phyloP scores from a whole-genome alignment of 306 rosid genomes.

The Acacia melanoxylon region DNA sequence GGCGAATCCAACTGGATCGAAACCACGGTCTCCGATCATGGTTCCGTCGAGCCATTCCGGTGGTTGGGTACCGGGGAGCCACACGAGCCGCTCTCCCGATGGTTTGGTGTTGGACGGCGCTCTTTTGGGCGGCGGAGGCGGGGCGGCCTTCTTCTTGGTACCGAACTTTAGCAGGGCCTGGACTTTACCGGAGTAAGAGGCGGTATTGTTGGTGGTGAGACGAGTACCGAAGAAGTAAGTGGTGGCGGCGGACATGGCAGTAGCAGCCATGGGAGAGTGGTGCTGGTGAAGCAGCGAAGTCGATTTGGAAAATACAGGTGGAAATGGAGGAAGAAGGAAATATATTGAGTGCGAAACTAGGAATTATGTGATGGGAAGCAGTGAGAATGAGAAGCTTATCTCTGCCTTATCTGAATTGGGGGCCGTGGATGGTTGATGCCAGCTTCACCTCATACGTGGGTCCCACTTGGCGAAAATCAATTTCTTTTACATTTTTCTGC shows the following conservation, averaged over 20 bases:
- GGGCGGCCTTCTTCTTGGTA: constrained; percentile 15
- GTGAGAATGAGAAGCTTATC: constrained; percentile 23
- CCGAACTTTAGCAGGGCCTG: constrained; percentile 44
- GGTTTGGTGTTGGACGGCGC: not conserved
- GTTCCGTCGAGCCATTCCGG: constrained; percentile 84
- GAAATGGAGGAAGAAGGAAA: not conserved
- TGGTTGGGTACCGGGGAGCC: constrained; percentile 59
- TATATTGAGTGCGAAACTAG: not conserved
- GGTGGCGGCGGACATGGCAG: constrained; percentile 25
- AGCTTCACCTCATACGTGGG: constrained; percentile 25
- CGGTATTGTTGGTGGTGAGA: constrained; percentile 5
- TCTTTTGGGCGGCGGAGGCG: constrained; percentile 37
- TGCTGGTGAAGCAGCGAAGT: not conserved
- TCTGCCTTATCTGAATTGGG: constrained; percentile 39
- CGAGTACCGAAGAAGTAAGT: constrained; percentile 50
- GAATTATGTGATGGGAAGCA: constrained; percentile 15
- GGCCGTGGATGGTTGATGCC: constrained; percentile 21
- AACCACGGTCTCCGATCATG: constrained; percentile 68
- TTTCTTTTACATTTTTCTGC: not conserved
- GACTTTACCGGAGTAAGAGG: constrained; percentile 27
- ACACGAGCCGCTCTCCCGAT: constrained; percentile 43
- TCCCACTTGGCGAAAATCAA: not conserved
- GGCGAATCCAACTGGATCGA: constrained; percentile 64
- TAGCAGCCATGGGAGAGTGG: constrained; percentile 37
- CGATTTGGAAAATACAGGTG: not conserved